phyloP scores from a whole-genome alignment of 768 basidiomycete genomes.

The Leccinellum albellum region DNA sequence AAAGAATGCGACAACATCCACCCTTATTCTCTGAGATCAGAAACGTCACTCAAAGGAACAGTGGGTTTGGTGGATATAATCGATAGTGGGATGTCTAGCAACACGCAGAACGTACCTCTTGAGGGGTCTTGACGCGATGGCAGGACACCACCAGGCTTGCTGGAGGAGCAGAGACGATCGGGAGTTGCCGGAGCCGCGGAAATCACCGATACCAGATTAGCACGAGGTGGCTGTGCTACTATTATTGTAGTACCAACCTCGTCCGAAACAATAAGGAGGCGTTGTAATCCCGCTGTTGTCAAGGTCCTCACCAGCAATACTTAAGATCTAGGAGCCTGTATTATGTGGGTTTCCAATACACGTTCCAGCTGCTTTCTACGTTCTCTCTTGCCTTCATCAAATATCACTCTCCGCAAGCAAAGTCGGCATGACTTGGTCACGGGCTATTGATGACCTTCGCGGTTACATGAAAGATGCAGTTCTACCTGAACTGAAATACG shows the following conservation, averaged over 20 bases:
- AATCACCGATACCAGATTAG: constrained; percentile 24
- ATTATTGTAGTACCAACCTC: background rate
- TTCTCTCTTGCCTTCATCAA: background rate
- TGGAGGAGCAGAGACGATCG: constrained; percentile 6
- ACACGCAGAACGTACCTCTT: constrained; percentile 27
- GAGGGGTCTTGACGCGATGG: constrained; percentile 21
- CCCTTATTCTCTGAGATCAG: constrained; percentile 11
- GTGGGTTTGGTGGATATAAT: background rate
- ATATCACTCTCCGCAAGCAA: background rate
- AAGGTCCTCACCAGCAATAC: constrained; percentile 6
- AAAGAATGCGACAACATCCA: constrained; percentile 20
- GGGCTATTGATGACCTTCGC: constrained; percentile 32
- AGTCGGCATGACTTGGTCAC: constrained; percentile 22
- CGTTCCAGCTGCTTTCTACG: background rate
- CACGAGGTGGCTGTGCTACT: background rate
- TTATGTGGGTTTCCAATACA: background rate
- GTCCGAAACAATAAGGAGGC: constrained; percentile 18
- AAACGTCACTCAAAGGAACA: constrained; percentile 3
- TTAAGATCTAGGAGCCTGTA: constrained; percentile 16
- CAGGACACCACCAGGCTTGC: constrained; percentile 1
- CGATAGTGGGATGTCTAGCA: background rate
- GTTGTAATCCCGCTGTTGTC: constrained; percentile 19
- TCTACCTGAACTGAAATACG: constrained; percentile 31
- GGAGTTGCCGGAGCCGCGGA: constrained; percentile 22
- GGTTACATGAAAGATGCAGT: constrained; percentile 34